Evolutionary conservation across 768 basidiomycete species (phyloP).

Genomic region (Sarcodon aspratus): DNA sequence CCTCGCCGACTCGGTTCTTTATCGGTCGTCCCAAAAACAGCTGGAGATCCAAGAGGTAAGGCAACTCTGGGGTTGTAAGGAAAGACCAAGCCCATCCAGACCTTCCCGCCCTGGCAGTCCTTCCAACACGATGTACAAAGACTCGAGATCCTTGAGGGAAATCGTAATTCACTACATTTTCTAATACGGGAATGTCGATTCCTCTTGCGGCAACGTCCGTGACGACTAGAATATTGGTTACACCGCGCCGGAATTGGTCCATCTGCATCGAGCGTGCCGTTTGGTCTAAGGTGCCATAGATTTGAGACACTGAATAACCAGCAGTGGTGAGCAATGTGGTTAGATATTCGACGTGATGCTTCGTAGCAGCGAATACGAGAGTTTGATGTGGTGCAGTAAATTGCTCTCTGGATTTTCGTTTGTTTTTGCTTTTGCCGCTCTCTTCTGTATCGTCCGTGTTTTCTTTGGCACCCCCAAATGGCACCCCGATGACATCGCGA

Average conservation of each 20-base stretch:
- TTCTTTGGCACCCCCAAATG: conserved; percentile 32
- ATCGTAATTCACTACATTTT: conserved; percentile 97
- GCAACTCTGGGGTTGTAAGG: conserved; percentile 74
- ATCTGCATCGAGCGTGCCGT: conserved; percentile 82
- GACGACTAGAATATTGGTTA: conserved; percentile 81
- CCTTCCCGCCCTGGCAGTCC: conserved; percentile 91
- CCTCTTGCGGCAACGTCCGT: conserved; percentile 98
- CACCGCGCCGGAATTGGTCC: conserved; percentile 75
- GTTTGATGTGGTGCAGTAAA: conserved; percentile 76
- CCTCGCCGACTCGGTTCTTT: conserved; percentile 33
- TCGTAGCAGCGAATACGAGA: conserved; percentile 90
- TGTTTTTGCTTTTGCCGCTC: conserved; percentile 39
- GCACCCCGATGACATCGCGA: conserved; percentile 80
- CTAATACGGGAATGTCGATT: conserved; percentile 93
- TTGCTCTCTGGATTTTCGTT: conserved; percentile 30
- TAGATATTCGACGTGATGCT: conserved; percentile 97
- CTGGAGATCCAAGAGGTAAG: conserved; percentile 86
- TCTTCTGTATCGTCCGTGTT: conserved; percentile 19
- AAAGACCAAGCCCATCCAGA: conserved; percentile 97
- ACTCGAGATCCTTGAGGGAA: conserved; percentile 90
- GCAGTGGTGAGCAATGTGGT: conserved; percentile 63
- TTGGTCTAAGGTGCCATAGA: conserved; percentile 95
- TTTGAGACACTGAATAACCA: conserved; percentile 85
- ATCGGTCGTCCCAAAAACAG: conserved; percentile 82
- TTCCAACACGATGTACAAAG: conserved; percentile 94